Evolutionary conservation across 148 eudicot genomes (phyloP), one percentile per base, ranked within the genome.

Genomic region (Drosera capensis): DNA sequence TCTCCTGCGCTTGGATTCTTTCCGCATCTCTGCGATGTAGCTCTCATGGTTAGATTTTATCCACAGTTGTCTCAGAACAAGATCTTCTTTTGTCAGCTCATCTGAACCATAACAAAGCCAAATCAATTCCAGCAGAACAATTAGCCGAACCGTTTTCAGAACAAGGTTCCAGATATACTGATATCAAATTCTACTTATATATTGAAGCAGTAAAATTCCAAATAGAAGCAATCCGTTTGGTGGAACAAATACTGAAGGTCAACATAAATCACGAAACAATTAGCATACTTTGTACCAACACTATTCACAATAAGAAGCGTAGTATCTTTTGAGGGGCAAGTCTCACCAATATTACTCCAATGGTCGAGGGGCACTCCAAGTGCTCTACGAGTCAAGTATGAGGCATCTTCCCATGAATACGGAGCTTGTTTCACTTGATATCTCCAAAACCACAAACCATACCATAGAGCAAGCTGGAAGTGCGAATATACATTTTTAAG

Each of bases 1-100:
- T 71, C 94, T 77, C 69, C 97, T 74, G 60, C 94, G 86, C 70
- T 84, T 88, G 29, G 97, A 83, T 66, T 88, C 97, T 73, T 82
- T 88, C 42, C 97, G 71, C 79, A 67, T 73, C 68, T 88, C 94
- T 1, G 75, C 63, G 20, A 71, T 5, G 56, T 88, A 88, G 67
- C 51, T 78, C 44, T 80, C 92, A 76, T 71, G 52, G 59, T 88
- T 88, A 36, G 73, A 47, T 58, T 75, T 77, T 45, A 72, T 73
- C 97, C 97, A 88, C 17, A 88, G 68, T 16, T 80, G 78, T 59
- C 77, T 72, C 42, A 62, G 65, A 46, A 88, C 64, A 35, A 88
- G 97, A 60, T 83, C 92, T 35, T 83, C 92, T 72, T 88, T 86
- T 5, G 65, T 66, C 12, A 55, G 41, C 62, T 80, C 97, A 65